phyloP scores from a whole-genome alignment of 73 alveolate genomes.

The Paramecium octaurelia region DNA sequence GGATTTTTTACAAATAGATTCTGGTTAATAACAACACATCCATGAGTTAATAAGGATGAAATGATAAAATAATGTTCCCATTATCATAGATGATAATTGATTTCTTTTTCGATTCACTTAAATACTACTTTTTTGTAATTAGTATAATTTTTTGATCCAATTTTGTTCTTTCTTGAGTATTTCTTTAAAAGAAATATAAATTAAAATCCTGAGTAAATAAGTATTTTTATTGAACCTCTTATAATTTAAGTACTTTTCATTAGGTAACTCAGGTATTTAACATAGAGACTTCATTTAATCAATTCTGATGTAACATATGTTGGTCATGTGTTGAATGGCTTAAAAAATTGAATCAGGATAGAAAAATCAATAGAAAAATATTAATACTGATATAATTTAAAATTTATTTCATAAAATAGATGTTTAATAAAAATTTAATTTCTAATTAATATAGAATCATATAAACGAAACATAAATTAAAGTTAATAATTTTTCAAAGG shows the following conservation, averaged over 20 bases:
- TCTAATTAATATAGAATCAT: too few species aligned
- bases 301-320: background rate
- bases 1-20: background rate
- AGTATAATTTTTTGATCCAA: background rate
- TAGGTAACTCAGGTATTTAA: too few species aligned
- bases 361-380: background rate
- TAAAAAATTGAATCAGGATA: background rate
- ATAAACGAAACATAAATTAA: too few species aligned
- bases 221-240: too few species aligned
- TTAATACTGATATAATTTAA: background rate
- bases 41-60: background rate
- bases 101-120: background rate
- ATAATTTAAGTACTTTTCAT: too few species aligned
- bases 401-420: background rate
- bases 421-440: too few species aligned
- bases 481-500: too few species aligned
- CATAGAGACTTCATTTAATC: too few species aligned
- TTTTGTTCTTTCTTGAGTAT: too few species aligned
- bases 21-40: too few species aligned
- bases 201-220: too few species aligned
- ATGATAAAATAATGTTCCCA: background rate
- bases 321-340: background rate
- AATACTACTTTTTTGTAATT: background rate
- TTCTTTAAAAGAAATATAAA: background rate
- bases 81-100: too few species aligned